These are phyloP conservation scores for Iodosphaeria phyllophila DNA, from an alignment of 2,329 filamentous ascomycete genomes.

Conservation along the genomic window DNA sequence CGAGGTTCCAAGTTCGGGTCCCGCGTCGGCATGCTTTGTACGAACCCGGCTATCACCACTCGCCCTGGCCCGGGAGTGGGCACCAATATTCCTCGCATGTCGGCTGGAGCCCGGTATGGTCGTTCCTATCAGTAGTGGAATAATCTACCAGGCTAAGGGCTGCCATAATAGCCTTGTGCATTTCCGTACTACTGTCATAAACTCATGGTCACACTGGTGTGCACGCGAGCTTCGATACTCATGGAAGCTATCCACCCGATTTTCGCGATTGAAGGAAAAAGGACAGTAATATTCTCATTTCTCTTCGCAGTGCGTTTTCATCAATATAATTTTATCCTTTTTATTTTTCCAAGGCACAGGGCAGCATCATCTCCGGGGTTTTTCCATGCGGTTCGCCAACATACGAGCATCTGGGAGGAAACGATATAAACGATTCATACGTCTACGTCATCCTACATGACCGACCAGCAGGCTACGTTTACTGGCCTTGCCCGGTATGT, in stretches of 20 bases:
- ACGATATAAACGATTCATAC: conserved; percentile 33
- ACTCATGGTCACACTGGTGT: neutral
- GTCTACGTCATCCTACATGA: conserved; percentile 38
- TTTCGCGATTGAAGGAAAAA: neutral
- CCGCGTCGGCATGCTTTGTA: conserved; percentile 96
- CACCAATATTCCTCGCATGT: conserved; percentile 38
- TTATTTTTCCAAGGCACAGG: conserved; percentile 8
- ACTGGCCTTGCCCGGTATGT: conserved; percentile 26
- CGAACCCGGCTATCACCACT: conserved; percentile 77
- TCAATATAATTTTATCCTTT: conserved; percentile 7
- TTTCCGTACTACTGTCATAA: neutral
- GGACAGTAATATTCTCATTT: conserved; percentile 7
- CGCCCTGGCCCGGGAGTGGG: conserved; percentile 73
- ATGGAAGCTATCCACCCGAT: neutral
- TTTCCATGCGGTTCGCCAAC: conserved; percentile 18
- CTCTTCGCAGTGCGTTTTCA: conserved; percentile 7
- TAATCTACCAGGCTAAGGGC: neutral
- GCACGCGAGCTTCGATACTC: neutral
- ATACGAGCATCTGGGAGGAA: conserved; percentile 30
- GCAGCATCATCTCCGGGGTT: conserved; percentile 15
- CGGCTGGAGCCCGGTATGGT: conserved; percentile 36
- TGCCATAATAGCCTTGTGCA: neutral
- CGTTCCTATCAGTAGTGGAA: conserved; percentile 32
- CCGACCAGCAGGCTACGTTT: conserved; percentile 26
- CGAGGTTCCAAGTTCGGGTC: conserved; percentile 97